Conservation (phyloP, 2,329 filamentous ascomycete genomes). For the Stenocarpella maydis region DNA sequence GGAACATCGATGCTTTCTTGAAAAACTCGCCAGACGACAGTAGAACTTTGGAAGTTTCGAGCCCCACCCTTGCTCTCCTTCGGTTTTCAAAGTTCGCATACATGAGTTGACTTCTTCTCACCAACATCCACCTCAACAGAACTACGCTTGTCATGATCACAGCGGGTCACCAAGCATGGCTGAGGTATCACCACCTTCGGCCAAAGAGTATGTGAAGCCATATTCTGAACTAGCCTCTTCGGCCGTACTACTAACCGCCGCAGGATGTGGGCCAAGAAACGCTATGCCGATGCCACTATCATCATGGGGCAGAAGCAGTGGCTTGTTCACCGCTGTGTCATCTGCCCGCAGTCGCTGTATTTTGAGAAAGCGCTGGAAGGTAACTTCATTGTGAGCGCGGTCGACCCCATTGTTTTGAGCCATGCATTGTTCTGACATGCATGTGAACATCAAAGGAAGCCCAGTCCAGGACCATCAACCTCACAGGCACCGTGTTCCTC, state of each 20-base stretch:
- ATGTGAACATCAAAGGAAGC: neutral
- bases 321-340: conserved; percentile 1
- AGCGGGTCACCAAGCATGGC: neutral
- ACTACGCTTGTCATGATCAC: neutral
- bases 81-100: neutral
- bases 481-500: neutral
- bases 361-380: conserved; percentile 11
- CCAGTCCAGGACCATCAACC: conserved; percentile 14
- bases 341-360: conserved; percentile 11
- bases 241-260: neutral
- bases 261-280: neutral
- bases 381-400: neutral
- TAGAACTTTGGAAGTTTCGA: too few relatives aligned
- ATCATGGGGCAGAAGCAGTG: conserved; percentile 18
- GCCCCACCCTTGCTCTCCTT: too few relatives aligned
- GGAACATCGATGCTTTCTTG: too few relatives aligned
- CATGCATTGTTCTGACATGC: neutral
- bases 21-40: too few relatives aligned
- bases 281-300: conserved; percentile 16
- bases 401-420: rapidly evolving
- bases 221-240: rapidly evolving
- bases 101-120: neutral
- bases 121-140: too few relatives aligned
- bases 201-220: neutral
- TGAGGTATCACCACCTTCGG: neutral